Base-by-base conservation (phyloP, 2,329 filamentous ascomycete species). In the Cladosporium sp. region DNA sequence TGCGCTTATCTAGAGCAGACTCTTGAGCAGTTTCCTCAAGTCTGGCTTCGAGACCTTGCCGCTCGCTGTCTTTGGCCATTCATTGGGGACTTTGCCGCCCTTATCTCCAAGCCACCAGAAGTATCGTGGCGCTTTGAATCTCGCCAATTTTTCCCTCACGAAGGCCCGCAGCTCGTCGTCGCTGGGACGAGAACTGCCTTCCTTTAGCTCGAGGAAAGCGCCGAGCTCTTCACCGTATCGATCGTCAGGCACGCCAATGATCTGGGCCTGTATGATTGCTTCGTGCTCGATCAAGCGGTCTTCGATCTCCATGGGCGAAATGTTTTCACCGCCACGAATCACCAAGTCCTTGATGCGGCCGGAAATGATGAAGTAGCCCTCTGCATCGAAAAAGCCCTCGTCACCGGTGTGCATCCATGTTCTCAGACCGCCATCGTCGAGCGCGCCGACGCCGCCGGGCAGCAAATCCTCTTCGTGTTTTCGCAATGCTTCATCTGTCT, bases 401-500 rank as follows among this genome's bases (percentile, higher is more conserved):
- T 81, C 78, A 9, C 85, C 84, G 0, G 84, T 87, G 59, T 82
- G 80, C 56, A 81, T 70, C 84, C 85, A 89, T 16, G 18, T 34
- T 10, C 48, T 31, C 16, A 50, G 48, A 38, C 18, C 35, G 11
- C 48, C 48, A n/a, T 50, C 48, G 40, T 50, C 48, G 6, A 50
- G 48, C 3, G 48, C 48, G n/a, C 48, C 48, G 9, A 50, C 48
- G 19, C 48, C 48, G 52, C 82, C 61, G 77, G 70, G 43, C 43
- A 40, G 35, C 19, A 46, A 35, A 16, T 57, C 59, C 16, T 61
- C 51, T 31, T 43, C 32, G 33, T 50, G 48, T 34, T 28, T 32
- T 5, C 84, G 75, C 28, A 88, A 78, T 56, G 87, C 78, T 62
- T 91, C 86, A 0, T 77, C 80, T 1, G 86, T 91, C 75, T 89